Evolutionary conservation across 108 stramenopile species (phyloP).

Genomic region (Seminavis robusta): DNA sequence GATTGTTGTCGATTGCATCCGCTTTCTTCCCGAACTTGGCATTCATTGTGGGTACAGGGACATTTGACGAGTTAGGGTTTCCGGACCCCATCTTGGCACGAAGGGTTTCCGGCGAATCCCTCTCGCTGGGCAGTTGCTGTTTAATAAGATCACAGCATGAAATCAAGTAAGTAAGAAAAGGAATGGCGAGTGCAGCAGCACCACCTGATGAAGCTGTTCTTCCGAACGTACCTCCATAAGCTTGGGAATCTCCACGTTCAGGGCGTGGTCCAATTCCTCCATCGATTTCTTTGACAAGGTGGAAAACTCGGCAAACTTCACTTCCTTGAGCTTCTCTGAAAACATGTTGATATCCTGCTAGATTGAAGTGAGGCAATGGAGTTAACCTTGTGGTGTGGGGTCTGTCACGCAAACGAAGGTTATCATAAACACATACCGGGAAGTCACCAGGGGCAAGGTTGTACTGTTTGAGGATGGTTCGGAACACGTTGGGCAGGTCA

Average conservation of each 20-base stretch:
- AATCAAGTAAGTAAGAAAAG: too few relatives aligned
- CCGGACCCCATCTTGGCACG: conserved; percentile 55
- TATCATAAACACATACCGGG: conserved; percentile 48
- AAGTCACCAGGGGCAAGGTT: conserved; percentile 91
- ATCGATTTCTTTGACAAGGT: conserved; percentile 76
- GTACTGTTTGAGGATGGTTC: conserved; percentile 88
- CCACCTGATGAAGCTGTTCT: neutral
- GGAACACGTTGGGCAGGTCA: conserved; percentile 92
- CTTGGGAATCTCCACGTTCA: conserved; percentile 42
- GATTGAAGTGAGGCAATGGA: conserved; percentile 77
- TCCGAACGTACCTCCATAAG: too few relatives aligned
- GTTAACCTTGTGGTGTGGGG: conserved; percentile 84
- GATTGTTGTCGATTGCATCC: conserved; percentile 51
- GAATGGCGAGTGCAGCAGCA: conserved; percentile 24
- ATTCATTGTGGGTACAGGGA: conserved; percentile 63
- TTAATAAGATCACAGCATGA: conserved; percentile 13
- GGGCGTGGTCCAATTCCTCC: conserved; percentile 78
- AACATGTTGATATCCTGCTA: conserved; percentile 73
- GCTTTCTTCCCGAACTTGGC: conserved; percentile 68
- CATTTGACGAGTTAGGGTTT: conserved; percentile 6
- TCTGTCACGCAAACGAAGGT: conserved; percentile 73
- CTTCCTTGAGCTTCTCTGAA: conserved; percentile 66
- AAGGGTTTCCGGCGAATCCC: conserved; percentile 77
- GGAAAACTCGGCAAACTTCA: conserved; percentile 74
- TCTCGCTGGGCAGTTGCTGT: conserved; percentile 81